These are phyloP conservation scores for Naganishia sp. DNA, from an alignment of 1,284 basidiomycete species.

Conservation along the genomic window DNA sequence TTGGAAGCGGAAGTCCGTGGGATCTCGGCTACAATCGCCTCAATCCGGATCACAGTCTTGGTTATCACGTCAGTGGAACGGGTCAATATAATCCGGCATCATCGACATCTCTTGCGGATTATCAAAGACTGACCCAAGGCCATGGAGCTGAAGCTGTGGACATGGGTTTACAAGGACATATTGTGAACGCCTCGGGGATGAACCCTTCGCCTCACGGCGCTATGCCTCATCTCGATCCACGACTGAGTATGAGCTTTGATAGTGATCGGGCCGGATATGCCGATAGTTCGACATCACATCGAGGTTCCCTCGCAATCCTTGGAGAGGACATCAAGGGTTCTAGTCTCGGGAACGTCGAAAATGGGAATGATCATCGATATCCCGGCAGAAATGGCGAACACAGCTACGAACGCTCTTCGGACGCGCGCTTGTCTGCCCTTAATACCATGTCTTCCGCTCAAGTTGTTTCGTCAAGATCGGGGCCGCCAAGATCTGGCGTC, in stretches of 20 bases:
- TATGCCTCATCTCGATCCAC: conserved; percentile 19
- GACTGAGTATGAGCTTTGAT: conserved; percentile 6
- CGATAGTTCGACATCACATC: conserved; percentile 2
- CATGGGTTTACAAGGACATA: neutral
- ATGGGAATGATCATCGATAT: neutral
- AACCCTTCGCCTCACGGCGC: conserved; percentile 1
- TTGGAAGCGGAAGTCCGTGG: conserved; percentile 8
- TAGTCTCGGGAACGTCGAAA: neutral
- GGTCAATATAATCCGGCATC: conserved; percentile 23
- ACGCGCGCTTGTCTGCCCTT: conserved; percentile 5
- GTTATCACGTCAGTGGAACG: conserved; percentile 18
- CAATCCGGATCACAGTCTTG: conserved; percentile 13
- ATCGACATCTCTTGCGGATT: conserved; percentile 22
- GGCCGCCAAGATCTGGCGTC: neutral
- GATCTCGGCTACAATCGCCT: conserved; percentile 22
- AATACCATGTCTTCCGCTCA: neutral
- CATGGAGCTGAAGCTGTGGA: conserved; percentile 11
- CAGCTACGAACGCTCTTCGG: conserved; percentile 21
- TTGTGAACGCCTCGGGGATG: neutral
- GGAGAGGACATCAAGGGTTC: neutral
- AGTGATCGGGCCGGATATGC: conserved; percentile 1
- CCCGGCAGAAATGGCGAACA: conserved; percentile 16
- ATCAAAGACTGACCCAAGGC: conserved; percentile 19
- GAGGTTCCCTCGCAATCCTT: neutral
- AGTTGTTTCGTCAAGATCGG: neutral